A percentile compares a stretch with the other conserved stretches of the same genome.
Conservation (phyloP, 2,329 filamentous ascomycete genomes). For the Lecanoromycetidae sp. region DNA sequence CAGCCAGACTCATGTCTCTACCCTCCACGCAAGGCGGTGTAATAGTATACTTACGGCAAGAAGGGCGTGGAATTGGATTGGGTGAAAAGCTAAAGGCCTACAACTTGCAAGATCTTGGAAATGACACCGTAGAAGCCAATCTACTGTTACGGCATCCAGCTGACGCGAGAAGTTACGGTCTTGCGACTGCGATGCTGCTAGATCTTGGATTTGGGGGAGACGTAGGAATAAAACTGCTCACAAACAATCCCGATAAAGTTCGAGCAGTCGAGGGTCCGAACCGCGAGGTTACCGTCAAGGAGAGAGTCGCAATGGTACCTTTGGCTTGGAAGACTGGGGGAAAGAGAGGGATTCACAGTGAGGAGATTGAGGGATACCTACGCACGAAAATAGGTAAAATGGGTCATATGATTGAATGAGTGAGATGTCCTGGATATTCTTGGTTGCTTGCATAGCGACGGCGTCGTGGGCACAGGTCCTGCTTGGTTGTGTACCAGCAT, state of each 20-base stretch:
- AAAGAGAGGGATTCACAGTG: slow-evolving; percentile 67
- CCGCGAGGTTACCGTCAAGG: slow-evolving; percentile 73
- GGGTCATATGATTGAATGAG: slow-evolving; percentile 57
- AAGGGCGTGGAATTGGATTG: slow-evolving; percentile 88
- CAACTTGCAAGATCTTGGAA: slow-evolving; percentile 90
- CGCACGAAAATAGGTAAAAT: slow-evolving; percentile 92
- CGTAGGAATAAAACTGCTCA: slow-evolving; percentile 65
- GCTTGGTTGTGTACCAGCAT: not conserved
- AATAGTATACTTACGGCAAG: slow-evolving; percentile 90
- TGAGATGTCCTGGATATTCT: not conserved
- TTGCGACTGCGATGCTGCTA: slow-evolving; percentile 88
- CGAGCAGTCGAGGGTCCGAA: slow-evolving; percentile 85
- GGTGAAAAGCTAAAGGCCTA: slow-evolving; percentile 96
- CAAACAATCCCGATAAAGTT: slow-evolving; percentile 97
- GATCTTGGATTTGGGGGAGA: slow-evolving; percentile 66
- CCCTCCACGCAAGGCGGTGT: slow-evolving; percentile 59
- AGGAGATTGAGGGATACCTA: slow-evolving; percentile 86
- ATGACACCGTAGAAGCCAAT: slow-evolving; percentile 96
- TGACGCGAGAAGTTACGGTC: slow-evolving; percentile 83
- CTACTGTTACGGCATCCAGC: slow-evolving; percentile 81
- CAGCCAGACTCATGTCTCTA: slow-evolving; percentile 80
- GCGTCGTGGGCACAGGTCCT: slow-evolving; percentile 1
- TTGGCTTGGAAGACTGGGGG: slow-evolving; percentile 75
- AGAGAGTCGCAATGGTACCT: slow-evolving; percentile 90
- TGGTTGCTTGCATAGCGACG: slow-evolving; percentile 8